Conservation (phyloP, 768 basidiomycete genomes). For the Cystobasidium ongulense region DNA sequence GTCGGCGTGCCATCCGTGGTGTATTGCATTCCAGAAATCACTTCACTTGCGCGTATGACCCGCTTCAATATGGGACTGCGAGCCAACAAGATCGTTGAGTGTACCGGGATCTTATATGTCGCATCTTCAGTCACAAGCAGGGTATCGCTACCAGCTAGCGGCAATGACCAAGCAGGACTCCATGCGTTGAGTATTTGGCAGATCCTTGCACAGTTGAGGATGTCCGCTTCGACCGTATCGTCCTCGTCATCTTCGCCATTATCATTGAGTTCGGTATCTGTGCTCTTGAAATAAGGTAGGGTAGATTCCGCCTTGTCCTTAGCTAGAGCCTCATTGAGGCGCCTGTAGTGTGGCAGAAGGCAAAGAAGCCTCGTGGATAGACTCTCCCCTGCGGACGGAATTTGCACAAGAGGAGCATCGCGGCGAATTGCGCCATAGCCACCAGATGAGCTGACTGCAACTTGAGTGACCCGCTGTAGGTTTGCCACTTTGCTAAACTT, state of each 20-base stretch:
- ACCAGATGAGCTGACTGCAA: conserved; percentile 77
- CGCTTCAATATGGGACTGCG: conserved; percentile 52
- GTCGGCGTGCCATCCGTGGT: background rate
- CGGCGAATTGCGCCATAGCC: conserved; percentile 76
- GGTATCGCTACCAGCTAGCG: conserved; percentile 56
- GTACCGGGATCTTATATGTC: conserved; percentile 52
- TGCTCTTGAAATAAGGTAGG: conserved; percentile 34
- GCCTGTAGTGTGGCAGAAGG: conserved; percentile 57
- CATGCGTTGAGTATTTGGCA: conserved; percentile 38
- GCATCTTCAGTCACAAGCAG: conserved; percentile 51
- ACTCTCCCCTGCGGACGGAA: conserved; percentile 54
- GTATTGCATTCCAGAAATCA: conserved; percentile 20
- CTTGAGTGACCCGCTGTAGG: conserved; percentile 74
- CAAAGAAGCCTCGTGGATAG: conserved; percentile 60
- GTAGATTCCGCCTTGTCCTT: conserved; percentile 40
- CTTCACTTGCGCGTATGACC: conserved; percentile 45
- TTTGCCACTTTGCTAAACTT: conserved; percentile 73
- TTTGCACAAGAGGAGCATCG: conserved; percentile 57
- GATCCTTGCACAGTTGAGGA: conserved; percentile 36
- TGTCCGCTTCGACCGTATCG: conserved; percentile 50
- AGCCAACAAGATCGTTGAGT: conserved; percentile 59
- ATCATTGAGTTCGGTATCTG: conserved; percentile 4
- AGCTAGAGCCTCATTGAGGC: conserved; percentile 38
- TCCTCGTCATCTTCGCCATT: conserved; percentile 37
- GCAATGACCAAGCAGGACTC: conserved; percentile 36